Conservation (phyloP, 495 filamentous ascomycete genomes). For the Tuber melanosporum region DNA sequence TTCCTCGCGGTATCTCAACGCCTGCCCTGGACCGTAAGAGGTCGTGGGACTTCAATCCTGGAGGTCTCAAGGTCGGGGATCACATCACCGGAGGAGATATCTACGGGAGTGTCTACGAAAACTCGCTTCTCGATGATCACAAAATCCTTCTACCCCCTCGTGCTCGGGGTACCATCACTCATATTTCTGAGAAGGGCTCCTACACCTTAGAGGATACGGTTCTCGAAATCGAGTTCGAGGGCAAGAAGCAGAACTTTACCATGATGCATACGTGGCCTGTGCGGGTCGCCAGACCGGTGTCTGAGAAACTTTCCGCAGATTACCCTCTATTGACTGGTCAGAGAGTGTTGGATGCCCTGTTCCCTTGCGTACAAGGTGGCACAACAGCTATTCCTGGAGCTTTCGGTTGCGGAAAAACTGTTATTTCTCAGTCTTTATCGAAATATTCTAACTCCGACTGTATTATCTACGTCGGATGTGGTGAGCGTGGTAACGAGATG, state of each 20-base stretch:
- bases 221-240: constrained; percentile 93
- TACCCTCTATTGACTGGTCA: constrained; percentile 92
- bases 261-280: constrained; percentile 99
- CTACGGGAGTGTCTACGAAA: constrained; percentile 90
- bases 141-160: constrained; percentile 92
- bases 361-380: constrained; percentile 92
- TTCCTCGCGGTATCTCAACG: constrained; percentile 86
- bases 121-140: constrained; percentile 90
- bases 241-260: constrained; percentile 78
- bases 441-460: constrained; percentile 99
- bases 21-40: constrained; percentile 79
- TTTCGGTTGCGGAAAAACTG: constrained; percentile 98
- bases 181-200: constrained; percentile 76
- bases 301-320: constrained; percentile 81
- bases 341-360: constrained; percentile 93
- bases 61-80: constrained; percentile 81
- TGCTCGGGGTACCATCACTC: constrained; percentile 83
- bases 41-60: constrained; percentile 92
- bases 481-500: constrained; percentile 99
- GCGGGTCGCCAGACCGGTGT: constrained; percentile 82
- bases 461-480: constrained; percentile 97
- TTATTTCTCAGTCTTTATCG: constrained; percentile 95
- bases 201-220: constrained; percentile 94
- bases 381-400: constrained; percentile 97
- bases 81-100: constrained; percentile 94